A percentile compares a stretch with the other conserved stretches of the same genome.
These are phyloP conservation scores for Caulochytrium protostelioides DNA, from an alignment of 371 early-diverging fungal genomes.

Conservation along the genomic window DNA sequence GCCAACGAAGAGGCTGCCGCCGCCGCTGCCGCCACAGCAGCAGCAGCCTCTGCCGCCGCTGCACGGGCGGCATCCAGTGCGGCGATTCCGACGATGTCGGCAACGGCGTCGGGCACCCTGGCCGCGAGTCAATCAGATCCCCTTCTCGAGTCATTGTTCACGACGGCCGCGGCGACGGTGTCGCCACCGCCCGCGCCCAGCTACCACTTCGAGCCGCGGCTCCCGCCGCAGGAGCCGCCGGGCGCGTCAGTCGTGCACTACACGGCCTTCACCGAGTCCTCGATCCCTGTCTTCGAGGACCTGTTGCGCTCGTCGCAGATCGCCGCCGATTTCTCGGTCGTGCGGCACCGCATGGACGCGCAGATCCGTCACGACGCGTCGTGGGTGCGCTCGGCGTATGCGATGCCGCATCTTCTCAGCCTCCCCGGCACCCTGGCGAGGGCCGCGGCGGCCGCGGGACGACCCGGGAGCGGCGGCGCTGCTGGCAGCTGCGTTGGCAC, in stretches of 20 bases:
- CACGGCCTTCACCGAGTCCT: slow-evolving; percentile 2
- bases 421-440: no score
- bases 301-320: no score
- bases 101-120: slow-evolving; percentile 26
- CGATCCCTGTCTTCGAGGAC: slow-evolving; percentile 5
- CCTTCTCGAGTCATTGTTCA: no score
- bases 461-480: not conserved
- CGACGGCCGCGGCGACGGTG: slow-evolving; percentile 1
- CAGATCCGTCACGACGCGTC: no score
- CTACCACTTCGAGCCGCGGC: slow-evolving; percentile 5
- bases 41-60: not conserved
- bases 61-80: not conserved
- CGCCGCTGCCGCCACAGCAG: slow-evolving; percentile 2
- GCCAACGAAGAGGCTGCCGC: slow-evolving; percentile 15
- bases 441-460: not conserved
- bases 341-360: no score
- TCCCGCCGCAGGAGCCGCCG: slow-evolving; percentile 3
- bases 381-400: no score
- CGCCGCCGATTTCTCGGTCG: no score
- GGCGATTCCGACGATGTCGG: slow-evolving; percentile 9
- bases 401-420: no score
- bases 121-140: slow-evolving; percentile 12
- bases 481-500: slow-evolving; percentile 1
- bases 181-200: slow-evolving; percentile 2
- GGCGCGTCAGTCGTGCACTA: not conserved